Evolutionary conservation across 208 protist genomes (phyloP).

Genomic region (Trypanosoma caninum): DNA sequence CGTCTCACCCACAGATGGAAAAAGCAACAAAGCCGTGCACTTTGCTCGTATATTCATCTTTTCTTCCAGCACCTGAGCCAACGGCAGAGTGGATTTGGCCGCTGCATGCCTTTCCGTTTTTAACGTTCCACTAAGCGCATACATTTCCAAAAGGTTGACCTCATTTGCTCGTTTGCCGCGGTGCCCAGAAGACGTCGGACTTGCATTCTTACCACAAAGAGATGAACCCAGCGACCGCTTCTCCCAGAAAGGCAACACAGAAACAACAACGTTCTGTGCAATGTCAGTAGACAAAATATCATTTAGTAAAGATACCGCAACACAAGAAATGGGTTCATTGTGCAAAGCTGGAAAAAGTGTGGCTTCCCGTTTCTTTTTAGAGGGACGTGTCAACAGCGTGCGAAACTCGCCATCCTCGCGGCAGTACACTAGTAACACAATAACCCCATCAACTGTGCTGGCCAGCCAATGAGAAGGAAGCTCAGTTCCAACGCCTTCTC

Average conservation of each 20-base stretch:
- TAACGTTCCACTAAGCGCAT: neutral
- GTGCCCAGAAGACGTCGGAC: neutral
- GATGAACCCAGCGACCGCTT: neutral
- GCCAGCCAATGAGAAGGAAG: constrained; percentile 57
- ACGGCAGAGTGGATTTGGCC: no score
- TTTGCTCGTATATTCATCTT: constrained; percentile 12
- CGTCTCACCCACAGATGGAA: neutral
- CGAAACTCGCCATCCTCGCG: constrained; percentile 16
- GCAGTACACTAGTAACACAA: constrained; percentile 20
- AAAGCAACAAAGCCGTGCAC: constrained; percentile 12
- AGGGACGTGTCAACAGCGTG: constrained; percentile 1
- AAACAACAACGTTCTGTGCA: constrained; percentile 76
- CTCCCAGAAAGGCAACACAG: constrained; percentile 33
- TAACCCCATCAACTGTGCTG: constrained; percentile 61
- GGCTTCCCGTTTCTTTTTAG: constrained; percentile 15
- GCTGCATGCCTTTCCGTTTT: neutral
- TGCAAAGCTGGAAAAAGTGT: constrained; percentile 48
- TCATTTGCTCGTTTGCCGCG: neutral
- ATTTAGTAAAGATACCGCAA: constrained; percentile 60
- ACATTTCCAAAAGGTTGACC: neutral
- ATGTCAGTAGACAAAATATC: constrained; percentile 78
- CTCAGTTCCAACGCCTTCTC: constrained; percentile 39
- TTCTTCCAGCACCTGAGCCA: neutral
- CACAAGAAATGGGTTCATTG: constrained; percentile 69
- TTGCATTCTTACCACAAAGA: neutral